These are phyloP conservation scores for Lactifluus echinatus DNA, from an alignment of 768 basidiomycete species.

Conservation along the genomic window DNA sequence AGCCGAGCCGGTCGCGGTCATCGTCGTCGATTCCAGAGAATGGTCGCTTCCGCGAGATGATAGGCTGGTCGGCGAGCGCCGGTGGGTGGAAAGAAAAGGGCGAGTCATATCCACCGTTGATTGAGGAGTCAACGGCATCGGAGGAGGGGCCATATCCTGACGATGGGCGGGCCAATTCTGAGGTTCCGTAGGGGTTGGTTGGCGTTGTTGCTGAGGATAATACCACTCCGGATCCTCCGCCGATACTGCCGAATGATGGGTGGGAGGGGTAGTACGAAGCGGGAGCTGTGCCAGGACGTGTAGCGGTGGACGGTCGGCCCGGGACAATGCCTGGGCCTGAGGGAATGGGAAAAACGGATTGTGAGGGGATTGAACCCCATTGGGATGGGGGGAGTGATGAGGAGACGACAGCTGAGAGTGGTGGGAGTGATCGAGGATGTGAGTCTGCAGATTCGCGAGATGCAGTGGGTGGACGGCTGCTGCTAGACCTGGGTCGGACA, in stretches of 20 bases:
- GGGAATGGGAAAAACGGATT: constrained; percentile 49
- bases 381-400: constrained; percentile 39
- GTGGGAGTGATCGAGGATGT: constrained; percentile 50
- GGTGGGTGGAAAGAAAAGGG: constrained; percentile 78
- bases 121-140: constrained; percentile 25
- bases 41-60: constrained; percentile 54
- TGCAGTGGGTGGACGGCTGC: constrained; percentile 47
- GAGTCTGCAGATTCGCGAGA: constrained; percentile 33
- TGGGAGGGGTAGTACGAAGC: constrained; percentile 47
- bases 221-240: constrained; percentile 42
- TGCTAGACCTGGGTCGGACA: constrained; percentile 39
- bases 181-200: constrained; percentile 27
- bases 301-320: constrained; percentile 49
- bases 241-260: constrained; percentile 34
- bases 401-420: constrained; percentile 72
- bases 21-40: constrained; percentile 51
- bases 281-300: constrained; percentile 65
- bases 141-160: constrained; percentile 27
- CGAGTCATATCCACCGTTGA: constrained; percentile 40
- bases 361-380: constrained; percentile 25
- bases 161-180: constrained; percentile 29
- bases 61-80: constrained; percentile 31
- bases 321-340: constrained; percentile 42
- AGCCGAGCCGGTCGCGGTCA: constrained; percentile 32
- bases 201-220: constrained; percentile 10